Evolutionary conservation across 2,329 filamentous ascomycete genomes (phyloP), one percentile per base, ranked within the genome.

Genomic region (Cladosporium sp.): DNA sequence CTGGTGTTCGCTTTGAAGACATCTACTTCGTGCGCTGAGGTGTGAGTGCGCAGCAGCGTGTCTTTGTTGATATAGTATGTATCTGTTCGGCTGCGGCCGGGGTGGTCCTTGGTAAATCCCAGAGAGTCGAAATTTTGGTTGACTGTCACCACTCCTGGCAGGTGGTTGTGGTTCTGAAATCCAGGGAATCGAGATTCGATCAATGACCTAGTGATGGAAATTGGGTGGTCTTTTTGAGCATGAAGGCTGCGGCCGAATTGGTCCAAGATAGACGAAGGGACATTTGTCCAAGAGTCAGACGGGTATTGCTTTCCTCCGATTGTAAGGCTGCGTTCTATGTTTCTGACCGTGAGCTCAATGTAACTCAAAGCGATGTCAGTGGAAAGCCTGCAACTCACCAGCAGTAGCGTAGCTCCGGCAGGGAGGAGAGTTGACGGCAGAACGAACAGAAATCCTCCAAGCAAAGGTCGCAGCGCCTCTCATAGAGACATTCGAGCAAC

Each of bases 61-160:
- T 82, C 73, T 59, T 84, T 76, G 72, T 95, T 95, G 65, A 98
- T 73, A 70, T 98, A 98, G 76, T 97, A 98, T 1, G 93, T 97
- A 72, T 98, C 93, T 11, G 88, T 92, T 60, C 82, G 83, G 59
- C 82, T 87, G 46, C 93, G 85, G 55, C 93, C 93, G 3, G 90
- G 87, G 64, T 98, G 93, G 68, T 96, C 87, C 6, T 77, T 65
- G 0, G 91, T 86, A 66, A 98, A 97, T 42, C 91, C 91, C 7
- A 98, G 77, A n/a, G 91, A 93, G 72, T 98, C 93, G 67, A 98
- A 98, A 70, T 98, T 98, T 66, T 96, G 87, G 9, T 77, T 72
- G 2, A 89, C 87, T 33, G 86, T 84, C 19, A 97, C 93, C 38
- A 96, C 83, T 0, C 93, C 92, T 60, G 86, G 84, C 63, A 91